Evolutionary conservation across 306 rosid genomes (phyloP), one percentile per base, ranked within the genome.

Genomic region (Dalbergia cultrata): DNA sequence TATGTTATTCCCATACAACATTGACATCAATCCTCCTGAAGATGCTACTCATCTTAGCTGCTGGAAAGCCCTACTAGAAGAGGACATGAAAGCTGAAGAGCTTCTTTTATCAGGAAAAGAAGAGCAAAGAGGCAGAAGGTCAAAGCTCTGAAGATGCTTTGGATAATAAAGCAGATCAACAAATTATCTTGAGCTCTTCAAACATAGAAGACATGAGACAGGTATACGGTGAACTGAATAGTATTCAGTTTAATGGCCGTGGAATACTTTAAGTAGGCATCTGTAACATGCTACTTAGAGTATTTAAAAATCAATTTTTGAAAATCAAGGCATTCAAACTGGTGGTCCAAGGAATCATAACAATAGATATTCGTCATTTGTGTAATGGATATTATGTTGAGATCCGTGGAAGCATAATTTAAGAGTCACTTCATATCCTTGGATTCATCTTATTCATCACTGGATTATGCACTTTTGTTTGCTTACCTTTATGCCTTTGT

Each of bases 131-230:
- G 21, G 87, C 84, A 44, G 88, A 85, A 79, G 87, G 75, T 31
- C 86, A 86, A 64, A 79, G 71, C 75, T 83, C 90, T 0, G 92
- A 89, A 69, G 94, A 79, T 57, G 63, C 82, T 74, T 81, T 91
- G 9, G 87, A 81, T 9, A 54, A 63, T 8, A 89, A 88, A 67
- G 97, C 88, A 79, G 94, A 89, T 9, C 83, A 8, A 49, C 90
- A 65, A 72, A 90, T 91, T 66, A 93, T 91, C 53, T 80, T 95
- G 81, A 90, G 72, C 91, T 79, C 86, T 82, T 77, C 89, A 87
- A 50, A 86, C 99, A 75, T n/a, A n/a, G n/a, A n/a, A n/a, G n/a
- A n/a, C n/a, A n/a, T n/a, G n/a, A n/a, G n/a, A n/a, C n/a, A n/a
- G n/a, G n/a, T n/a, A 98, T 83, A 72, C 45, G 57, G 7, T 57